Base-by-base conservation (phyloP, 805 yeast genomes). In the Kodamaea jinghongensis region DNA sequence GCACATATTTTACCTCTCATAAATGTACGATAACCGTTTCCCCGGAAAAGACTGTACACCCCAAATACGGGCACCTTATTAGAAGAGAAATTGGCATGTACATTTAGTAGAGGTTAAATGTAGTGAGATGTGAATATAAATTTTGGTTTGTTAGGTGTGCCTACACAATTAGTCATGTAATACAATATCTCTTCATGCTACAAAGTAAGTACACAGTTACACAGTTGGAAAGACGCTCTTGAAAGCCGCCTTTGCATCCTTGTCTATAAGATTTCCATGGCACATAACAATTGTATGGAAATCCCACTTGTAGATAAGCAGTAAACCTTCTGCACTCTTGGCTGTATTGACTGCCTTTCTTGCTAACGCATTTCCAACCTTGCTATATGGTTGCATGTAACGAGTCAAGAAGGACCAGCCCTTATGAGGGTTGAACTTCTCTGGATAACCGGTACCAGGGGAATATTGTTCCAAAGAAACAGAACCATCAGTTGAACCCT, bases 191-290 rank as follows among this genome's bases (percentile, higher is more conserved):
- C n/a, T n/a, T n/a, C n/a, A n/a, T n/a, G n/a, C n/a, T n/a, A n/a
- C n/a, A n/a, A n/a, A n/a, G n/a, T n/a, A n/a, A n/a, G 23, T 20
- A 6, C 23, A 20, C 23, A 20, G 7, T 20, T 20, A 20, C 23
- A 20, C 26, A 13, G 28, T 4, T 17, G 35, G 35, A 11, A 37
- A 37, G 11, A 30, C 31, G 17, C 23, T 34, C 30, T 34, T 31
- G 15, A 57, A 59, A 2, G 42, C 49, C 28, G 36, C 36, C 29
- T 53, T 47, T 1, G 67, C 67, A 34, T 56, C 54, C 30, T 55
- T 50, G 15, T 74, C 78, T 41, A 80, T 61, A 8, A 78, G 65
- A 46, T 73, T 74, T 10, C 88, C 88, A 22, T 56, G 61, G 31
- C 56, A 55, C 56, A 49, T 49, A 13, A 58, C 62, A 29, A 58